Evolutionary conservation across 495 filamentous ascomycete genomes (phyloP), one percentile per base, ranked within the genome.

Genomic region (Penicillium antarcticum): DNA sequence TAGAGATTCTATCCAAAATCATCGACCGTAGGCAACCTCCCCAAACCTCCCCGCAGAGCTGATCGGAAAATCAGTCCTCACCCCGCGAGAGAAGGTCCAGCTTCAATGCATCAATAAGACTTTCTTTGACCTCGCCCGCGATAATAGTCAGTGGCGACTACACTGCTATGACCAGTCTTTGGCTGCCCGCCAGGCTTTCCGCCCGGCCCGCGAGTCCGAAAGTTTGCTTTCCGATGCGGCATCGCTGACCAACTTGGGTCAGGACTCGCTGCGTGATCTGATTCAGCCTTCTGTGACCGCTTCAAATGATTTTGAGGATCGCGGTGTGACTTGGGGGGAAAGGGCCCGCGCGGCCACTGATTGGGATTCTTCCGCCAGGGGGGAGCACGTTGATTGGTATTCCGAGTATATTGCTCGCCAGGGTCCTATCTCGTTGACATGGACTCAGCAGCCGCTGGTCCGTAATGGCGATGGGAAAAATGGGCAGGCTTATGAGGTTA

Each of bases 391-490:
- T 12, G 80, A 88, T 43, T 96, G 89, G 85, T 96, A 95, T 57
- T 81, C 86, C 43, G 91, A 96, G 67, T 96, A 88, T 65, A 87
- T 92, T 54, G 88, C 90, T 21, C 78, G 91, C 18, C 80, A 94
- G 71, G 90, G 81, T 0, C 85, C 88, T 0, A 78, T 91, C 24
- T 79, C 76, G 5, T 69, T 88, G 24, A 87, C 77, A 57, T 96
- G 91, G 91, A 72, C 92, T 40, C 80, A 89, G 57, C 76, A 82
- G 43, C 80, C 82, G 13, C 66, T 65, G 13, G 62, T 68, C 16
- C 53, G 54, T 16, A 59, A 64, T 4, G 60, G 61, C 5, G 57
- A 64, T 6, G 54, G 62, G 1, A 58, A 61, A 5, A 51, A 56
- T 24, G 63, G 62, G 21, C 81, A 86, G 50, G 73, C 78, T 5